A percentile compares a stretch with the other conserved stretches of the same genome.
Conservation (phyloP, 495 filamentous ascomycete genomes). For the Aspergillus bridgeri region DNA sequence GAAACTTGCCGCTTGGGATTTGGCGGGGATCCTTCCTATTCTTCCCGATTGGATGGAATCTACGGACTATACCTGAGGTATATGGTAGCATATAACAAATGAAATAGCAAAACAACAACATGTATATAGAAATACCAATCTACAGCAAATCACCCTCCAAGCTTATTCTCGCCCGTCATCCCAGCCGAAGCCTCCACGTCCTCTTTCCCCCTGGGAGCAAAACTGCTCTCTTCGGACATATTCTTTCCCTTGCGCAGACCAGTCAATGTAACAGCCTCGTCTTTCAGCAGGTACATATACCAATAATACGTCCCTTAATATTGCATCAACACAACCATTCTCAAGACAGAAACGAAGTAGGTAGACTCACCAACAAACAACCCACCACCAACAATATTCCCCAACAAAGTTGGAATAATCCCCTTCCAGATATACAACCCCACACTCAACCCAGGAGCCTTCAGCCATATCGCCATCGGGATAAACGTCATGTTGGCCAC, state of each 20-base stretch:
- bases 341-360: neutral
- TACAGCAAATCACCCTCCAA: too few species aligned
- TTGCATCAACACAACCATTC: neutral
- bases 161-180: too few species aligned
- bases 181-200: conserved; percentile 30
- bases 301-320: conserved; percentile 48
- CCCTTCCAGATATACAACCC: conserved; percentile 63
- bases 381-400: conserved; percentile 56
- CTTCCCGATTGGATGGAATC: neutral
- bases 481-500: conserved; percentile 66
- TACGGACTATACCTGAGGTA: too few species aligned
- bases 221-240: conserved; percentile 4
- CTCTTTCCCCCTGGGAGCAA: conserved; percentile 12
- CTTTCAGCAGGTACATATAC: conserved; percentile 45
- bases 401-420: conserved; percentile 55
- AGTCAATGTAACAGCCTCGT: conserved; percentile 21
- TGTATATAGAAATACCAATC: too few species aligned
- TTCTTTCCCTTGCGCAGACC: conserved; percentile 12
- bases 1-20: neutral
- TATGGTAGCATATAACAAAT: too few species aligned
- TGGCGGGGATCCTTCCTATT: neutral
- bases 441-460: conserved; percentile 46
- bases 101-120: too few species aligned
- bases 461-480: conserved; percentile 53
- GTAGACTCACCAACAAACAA: conserved; percentile 41